Evolutionary conservation across 345 rosid species (phyloP).

Genomic region (Hevea brasiliensis): DNA sequence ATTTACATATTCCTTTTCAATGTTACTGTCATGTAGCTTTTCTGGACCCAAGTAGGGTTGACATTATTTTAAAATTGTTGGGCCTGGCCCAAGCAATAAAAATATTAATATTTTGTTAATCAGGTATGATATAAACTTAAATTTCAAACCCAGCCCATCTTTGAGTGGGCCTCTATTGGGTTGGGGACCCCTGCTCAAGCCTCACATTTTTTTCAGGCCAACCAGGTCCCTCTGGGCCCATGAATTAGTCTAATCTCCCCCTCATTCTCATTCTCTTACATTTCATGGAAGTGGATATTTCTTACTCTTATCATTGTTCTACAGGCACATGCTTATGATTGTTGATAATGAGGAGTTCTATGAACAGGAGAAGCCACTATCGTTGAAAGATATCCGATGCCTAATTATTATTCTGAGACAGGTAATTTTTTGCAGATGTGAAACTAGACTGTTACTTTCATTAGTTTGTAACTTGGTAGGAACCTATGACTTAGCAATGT

Average conservation of each 20-base stretch:
- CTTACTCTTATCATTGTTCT: conserved; percentile 30
- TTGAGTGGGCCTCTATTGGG: too few relatives aligned
- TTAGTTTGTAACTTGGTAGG: conserved; percentile 37
- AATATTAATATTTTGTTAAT: too few relatives aligned
- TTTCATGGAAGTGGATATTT: background rate
- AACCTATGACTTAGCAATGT: too few relatives aligned
- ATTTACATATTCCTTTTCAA: background rate
- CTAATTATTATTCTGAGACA: conserved; percentile 81
- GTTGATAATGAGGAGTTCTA: conserved; percentile 97
- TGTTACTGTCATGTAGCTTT: background rate
- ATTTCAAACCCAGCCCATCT: too few relatives aligned
- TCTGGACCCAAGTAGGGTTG: too few relatives aligned
- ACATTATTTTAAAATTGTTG: too few relatives aligned
- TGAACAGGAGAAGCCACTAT: conserved; percentile 87
- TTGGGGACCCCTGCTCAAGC: too few relatives aligned
- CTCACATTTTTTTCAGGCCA: too few relatives aligned
- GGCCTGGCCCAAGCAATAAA: too few relatives aligned
- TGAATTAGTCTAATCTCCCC: background rate
- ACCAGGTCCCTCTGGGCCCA: too few relatives aligned
- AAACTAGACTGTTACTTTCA: conserved; percentile 14
- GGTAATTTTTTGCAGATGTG: conserved; percentile 39
- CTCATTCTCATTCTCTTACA: background rate
- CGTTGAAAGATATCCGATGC: conserved; percentile 71
- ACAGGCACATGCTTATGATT: conserved; percentile 97
- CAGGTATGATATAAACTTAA: too few relatives aligned